Base-by-base conservation (phyloP, 2,329 filamentous ascomycete species). In the Cylindrodendrum hubeiense region DNA sequence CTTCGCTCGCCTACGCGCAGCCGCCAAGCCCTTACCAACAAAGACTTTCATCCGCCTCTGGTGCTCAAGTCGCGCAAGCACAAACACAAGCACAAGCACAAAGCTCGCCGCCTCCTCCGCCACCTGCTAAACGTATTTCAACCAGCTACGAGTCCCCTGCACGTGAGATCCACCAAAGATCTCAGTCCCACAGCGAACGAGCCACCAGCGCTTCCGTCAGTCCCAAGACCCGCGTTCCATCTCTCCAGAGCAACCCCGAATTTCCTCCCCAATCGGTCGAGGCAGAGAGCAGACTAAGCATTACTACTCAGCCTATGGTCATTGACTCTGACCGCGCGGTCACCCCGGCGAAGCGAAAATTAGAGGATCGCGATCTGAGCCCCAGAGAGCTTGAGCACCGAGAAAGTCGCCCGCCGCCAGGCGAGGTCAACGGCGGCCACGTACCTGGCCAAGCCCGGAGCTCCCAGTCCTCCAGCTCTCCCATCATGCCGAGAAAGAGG, bases 191-290 rank as follows among this genome's bases (percentile, higher is more conserved):
- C 52, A 85, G 85, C 68, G 91, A 93, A 60, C 87, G 91, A 73
- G 92, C 93, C 66, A 84, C 87, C 53, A 93, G 90, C 76, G 78
- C 91, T 57, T 95, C 92, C 74, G 89, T 95, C 54, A 95, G 92
- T 76, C 93, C 93, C 30, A 94, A 93, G 80, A 94, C 92, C 37
- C 85, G 87, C 67, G 81, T 90, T 17, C 81, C 85, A 41, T 88
- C 85, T 70, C 75, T 88, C 39, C 82, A 81, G 63, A 85, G 79
- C 75, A 84, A 78, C 72, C 73, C 80, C 47, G 80, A 82, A 54
- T 72, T 70, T 44, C 66, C 71, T 21, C 63, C 69, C 44, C 66
- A 68, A 21, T 61, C 73, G 13, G 60, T 67, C 28, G 78, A 77
- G 39, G 67, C 68, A 61, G 76, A 78, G 28, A 68, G 68, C 34